Evolutionary conservation across 345 rosid species (phyloP), one percentile per base, ranked within the genome.

Genomic region (Dovyalis caffra): DNA sequence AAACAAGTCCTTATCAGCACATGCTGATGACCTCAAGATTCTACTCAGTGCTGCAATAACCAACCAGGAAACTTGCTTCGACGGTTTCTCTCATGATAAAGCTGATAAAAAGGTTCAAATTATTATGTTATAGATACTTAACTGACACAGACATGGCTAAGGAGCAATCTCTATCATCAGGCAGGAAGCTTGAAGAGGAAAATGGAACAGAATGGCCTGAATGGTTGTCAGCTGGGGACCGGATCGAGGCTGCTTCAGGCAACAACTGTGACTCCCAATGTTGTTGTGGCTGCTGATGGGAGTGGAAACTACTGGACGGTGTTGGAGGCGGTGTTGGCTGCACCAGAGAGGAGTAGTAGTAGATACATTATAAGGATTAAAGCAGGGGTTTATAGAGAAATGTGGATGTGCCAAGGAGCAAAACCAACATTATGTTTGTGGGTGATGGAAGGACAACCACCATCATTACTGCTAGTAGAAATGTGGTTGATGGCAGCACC

Each of bases 111-210:
- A 62, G 74, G 81, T 74, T 23, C 43, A 9, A n/a, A 45, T 32
- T 20, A 16, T 20, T 40, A 25, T 40, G 26, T 9, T 8, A 0
- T 6, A 35, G 25, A 58, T 23, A 31, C 21, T 23, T 80, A 80
- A 83, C 86, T 1, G 86, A 83, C 68, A 45, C 77, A 16, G 86
- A 83, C 74, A 74, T 83, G 72, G 76, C 72, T 4, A 66, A 11
- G 15, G 73, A 77, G 76, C 35, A 57, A 25, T 2, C 14, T 34
- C 31, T 70, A 25, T 51, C 69, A 53, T 53, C 76, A 15, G 68
- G 32, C 26, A 72, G 76, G 64, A 77, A 51, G 71, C 77, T 71
- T 64, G 73, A 57, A 33, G 74, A 47, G 47, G 70, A 64, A 66
- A 60, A 35, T 8, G 73, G 29, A 15, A 35, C 57, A 29, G 57